phyloP scores from a whole-genome alignment of 768 basidiomycete genomes.

The Auricularia heimuer region DNA sequence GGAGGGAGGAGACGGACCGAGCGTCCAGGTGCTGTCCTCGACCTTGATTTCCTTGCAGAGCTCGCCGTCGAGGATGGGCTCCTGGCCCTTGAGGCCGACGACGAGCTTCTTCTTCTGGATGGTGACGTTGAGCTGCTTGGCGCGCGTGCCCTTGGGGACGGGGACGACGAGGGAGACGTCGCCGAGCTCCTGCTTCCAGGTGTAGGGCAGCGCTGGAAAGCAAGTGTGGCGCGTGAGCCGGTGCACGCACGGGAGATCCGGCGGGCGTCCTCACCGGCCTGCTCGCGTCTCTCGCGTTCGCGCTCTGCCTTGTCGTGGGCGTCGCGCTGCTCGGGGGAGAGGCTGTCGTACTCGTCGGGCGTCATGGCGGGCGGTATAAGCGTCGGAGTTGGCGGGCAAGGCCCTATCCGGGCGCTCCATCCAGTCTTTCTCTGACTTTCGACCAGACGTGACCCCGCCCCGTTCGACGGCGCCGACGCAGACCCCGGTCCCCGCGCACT shows the following conservation, averaged over 20 bases:
- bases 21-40: slow-evolving; percentile 94
- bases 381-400: not conserved
- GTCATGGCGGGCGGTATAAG: slow-evolving; percentile 12
- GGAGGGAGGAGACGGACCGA: slow-evolving; percentile 45
- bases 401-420: not conserved
- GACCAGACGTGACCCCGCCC: no score
- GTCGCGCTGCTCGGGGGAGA: slow-evolving; percentile 69
- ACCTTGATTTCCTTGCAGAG: slow-evolving; percentile 90
- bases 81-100: slow-evolving; percentile 77
- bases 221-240: slow-evolving; percentile 1
- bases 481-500: slow-evolving; percentile 6
- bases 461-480: no score
- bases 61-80: slow-evolving; percentile 80
- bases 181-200: slow-evolving; percentile 82
- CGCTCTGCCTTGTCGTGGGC: slow-evolving; percentile 57
- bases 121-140: slow-evolving; percentile 57
- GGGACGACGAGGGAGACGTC: slow-evolving; percentile 79
- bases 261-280: slow-evolving; percentile 52
- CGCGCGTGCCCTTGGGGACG: slow-evolving; percentile 81
- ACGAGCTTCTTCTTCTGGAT: slow-evolving; percentile 77
- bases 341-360: slow-evolving; percentile 59
- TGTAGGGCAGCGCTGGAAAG: slow-evolving; percentile 70
- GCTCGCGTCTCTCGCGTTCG: slow-evolving; percentile 65
- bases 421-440: not conserved
- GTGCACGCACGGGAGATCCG: not conserved